Evolutionary conservation across 2,329 filamentous ascomycete species (phyloP).

Genomic region (Basipetospora sp.): DNA sequence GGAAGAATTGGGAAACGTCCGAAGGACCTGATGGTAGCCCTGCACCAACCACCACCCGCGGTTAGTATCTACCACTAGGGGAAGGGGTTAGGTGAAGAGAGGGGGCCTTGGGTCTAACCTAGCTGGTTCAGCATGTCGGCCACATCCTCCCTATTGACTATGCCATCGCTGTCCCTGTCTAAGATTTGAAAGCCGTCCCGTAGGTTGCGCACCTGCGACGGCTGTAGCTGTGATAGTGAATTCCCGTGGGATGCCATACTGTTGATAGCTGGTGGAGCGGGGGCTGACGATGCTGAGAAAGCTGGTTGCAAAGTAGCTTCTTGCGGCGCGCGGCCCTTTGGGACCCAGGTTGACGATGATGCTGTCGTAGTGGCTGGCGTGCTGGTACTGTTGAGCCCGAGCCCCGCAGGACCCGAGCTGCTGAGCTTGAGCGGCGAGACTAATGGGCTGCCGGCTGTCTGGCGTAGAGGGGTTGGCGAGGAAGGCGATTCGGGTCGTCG

Average conservation of each 20-base stretch:
- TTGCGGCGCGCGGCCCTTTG: conserved; percentile 1
- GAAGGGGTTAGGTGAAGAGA: neutral
- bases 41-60: conserved; percentile 21
- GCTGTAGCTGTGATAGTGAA: conserved; percentile 58
- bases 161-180: conserved; percentile 74
- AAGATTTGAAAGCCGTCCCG: conserved; percentile 88
- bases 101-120: conserved; percentile 31
- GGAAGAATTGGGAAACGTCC: conserved; percentile 71
- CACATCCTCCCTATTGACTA: conserved; percentile 69
- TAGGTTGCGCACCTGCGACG: conserved; percentile 70
- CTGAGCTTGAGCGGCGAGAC: conserved; percentile 42
- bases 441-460: conserved; percentile 46
- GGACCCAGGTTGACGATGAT: conserved; percentile 6
- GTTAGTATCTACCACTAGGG: neutral
- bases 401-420: conserved; percentile 17
- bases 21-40: conserved; percentile 59
- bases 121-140: conserved; percentile 76
- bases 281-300: conserved; percentile 21
- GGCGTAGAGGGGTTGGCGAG: conserved; percentile 50
- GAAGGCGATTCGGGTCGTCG: conserved; percentile 46
- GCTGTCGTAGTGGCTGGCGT: conserved; percentile 4
- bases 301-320: conserved; percentile 6
- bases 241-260: conserved; percentile 25
- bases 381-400: conserved; percentile 3
- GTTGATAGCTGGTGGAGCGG: conserved; percentile 23